Evolutionary conservation across 768 basidiomycete genomes (phyloP), one percentile per base, ranked within the genome.

Genomic region (Ramaria rubella): DNA sequence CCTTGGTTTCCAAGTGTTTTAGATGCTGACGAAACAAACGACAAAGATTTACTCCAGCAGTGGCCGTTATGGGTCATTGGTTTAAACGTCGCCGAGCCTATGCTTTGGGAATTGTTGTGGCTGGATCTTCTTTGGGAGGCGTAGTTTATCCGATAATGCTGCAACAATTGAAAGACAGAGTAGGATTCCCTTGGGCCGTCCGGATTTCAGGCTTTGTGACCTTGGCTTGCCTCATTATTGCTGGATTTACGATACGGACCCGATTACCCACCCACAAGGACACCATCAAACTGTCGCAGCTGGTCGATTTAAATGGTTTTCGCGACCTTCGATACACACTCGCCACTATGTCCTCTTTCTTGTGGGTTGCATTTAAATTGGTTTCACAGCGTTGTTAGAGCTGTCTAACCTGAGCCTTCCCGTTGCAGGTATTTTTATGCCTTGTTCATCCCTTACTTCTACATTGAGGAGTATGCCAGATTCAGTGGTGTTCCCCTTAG

Each of bases 401-500:
- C 40, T 46, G 42, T 38, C 14, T 42, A 21, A 42, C 23, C 40
- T 19, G 14, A 42, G 40, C 17, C 40, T 27, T 17, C 50, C 19
- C 12, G 27, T 24, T 4, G n/a, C 61, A 87, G 86, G 85, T 55
- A 63, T 14, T 70, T 67, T 59, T 70, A 69, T 57, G 65, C 63
- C 26, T 69, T 87, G 4, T 88, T 86, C 69, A 82, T 81, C 23
- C 86, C 86, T 6, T 83, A 80, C 66, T 84, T 86, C 65, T 89
- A 81, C 70, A 80, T 89, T 52, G 77, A 80, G 21, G 76, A 79
- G 49, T 86, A 82, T 66, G 72, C 83, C 19, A 70, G 72, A 23
- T 64, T 60, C 59, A 59, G 63, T 3, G 63, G 64, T 11, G 68
- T 79, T 36, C 58, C 75, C 2, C 52, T 73, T 6, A 54, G 69